A percentile compares a stretch with the other conserved stretches of the same genome.
phyloP scores from a whole-genome alignment of 208 protist genomes.

The Trypanosoma rangeli region DNA sequence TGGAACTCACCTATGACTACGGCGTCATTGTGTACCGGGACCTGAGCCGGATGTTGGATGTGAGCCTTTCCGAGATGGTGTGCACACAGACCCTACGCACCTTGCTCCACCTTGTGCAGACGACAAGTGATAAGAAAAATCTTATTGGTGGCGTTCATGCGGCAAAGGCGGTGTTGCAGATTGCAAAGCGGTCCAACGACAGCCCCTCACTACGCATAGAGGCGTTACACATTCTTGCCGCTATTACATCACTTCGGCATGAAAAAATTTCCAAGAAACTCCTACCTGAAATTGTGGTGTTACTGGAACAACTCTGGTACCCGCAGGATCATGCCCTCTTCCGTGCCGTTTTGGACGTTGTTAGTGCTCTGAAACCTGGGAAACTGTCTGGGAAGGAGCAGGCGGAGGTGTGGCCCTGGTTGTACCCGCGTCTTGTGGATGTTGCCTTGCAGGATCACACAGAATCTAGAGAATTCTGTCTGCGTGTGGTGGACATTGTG shows the following conservation, averaged over 20 bases:
- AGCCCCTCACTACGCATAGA: slow-evolving; percentile 80
- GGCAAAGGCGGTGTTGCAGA: slow-evolving; percentile 76
- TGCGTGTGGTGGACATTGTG: slow-evolving; percentile 88
- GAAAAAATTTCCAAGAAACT: slow-evolving; percentile 83
- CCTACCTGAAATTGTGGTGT: slow-evolving; percentile 87
- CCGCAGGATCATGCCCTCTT: slow-evolving; percentile 81
- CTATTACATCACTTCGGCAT: slow-evolving; percentile 79
- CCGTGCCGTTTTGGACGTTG: slow-evolving; percentile 81
- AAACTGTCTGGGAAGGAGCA: slow-evolving; percentile 91
- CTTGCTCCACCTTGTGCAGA: slow-evolving; percentile 83
- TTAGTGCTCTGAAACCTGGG: slow-evolving; percentile 86
- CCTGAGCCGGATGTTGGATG: slow-evolving; percentile 84
- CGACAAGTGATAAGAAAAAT: slow-evolving; percentile 80
- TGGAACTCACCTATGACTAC: slow-evolving; percentile 91
- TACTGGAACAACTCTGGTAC: slow-evolving; percentile 88
- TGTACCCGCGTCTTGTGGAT: slow-evolving; percentile 89
- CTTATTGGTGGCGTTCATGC: slow-evolving; percentile 82
- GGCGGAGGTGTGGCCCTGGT: slow-evolving; percentile 87
- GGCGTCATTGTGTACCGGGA: slow-evolving; percentile 91
- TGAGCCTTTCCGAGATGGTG: slow-evolving; percentile 79
- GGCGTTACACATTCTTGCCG: slow-evolving; percentile 80
- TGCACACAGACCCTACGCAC: slow-evolving; percentile 82
- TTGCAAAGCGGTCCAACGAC: slow-evolving; percentile 73
- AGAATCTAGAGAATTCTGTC: slow-evolving; percentile 82
- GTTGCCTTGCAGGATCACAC: slow-evolving; percentile 87